phyloP scores from a whole-genome alignment of 1,284 basidiomycete genomes.

The Kwoniella shivajii region DNA sequence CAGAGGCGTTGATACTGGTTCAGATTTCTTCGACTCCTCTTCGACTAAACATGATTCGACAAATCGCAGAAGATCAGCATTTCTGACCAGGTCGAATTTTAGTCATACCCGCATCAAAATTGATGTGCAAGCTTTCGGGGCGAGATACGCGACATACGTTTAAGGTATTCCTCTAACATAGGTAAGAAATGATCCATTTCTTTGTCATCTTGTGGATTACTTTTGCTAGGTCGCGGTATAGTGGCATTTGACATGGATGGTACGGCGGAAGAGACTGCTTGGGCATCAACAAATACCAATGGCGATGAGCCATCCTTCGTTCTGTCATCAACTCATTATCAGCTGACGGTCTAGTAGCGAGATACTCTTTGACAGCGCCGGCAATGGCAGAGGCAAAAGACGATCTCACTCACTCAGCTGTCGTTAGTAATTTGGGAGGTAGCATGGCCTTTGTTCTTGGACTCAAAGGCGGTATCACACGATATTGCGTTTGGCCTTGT shows the following conservation, averaged over 20 bases:
- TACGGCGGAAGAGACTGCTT: slow-evolving; percentile 35
- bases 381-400: too few relatives aligned
- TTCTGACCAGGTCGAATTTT: background rate
- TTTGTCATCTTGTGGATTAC: slow-evolving; percentile 30
- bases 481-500: slow-evolving; percentile 28
- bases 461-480: slow-evolving; percentile 38
- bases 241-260: background rate
- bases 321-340: slow-evolving; percentile 1
- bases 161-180: slow-evolving; percentile 53
- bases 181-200: slow-evolving; percentile 53
- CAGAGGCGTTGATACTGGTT: background rate
- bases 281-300: slow-evolving; percentile 49
- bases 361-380: too few relatives aligned
- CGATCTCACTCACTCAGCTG: slow-evolving; percentile 42
- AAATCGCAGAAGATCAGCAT: background rate
- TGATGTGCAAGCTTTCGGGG: too few relatives aligned
- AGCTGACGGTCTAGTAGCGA: background rate
- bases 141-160: slow-evolving; percentile 36
- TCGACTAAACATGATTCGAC: slow-evolving; percentile 21
- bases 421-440: slow-evolving; percentile 41
- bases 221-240: background rate
- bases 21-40: slow-evolving; percentile 7
- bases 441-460: slow-evolving; percentile 25
- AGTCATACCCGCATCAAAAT: too few relatives aligned
- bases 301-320: slow-evolving; percentile 22